These are phyloP conservation scores for Vanrija pseudolonga DNA, from an alignment of 1,284 basidiomycete species.

Conservation along the genomic window DNA sequence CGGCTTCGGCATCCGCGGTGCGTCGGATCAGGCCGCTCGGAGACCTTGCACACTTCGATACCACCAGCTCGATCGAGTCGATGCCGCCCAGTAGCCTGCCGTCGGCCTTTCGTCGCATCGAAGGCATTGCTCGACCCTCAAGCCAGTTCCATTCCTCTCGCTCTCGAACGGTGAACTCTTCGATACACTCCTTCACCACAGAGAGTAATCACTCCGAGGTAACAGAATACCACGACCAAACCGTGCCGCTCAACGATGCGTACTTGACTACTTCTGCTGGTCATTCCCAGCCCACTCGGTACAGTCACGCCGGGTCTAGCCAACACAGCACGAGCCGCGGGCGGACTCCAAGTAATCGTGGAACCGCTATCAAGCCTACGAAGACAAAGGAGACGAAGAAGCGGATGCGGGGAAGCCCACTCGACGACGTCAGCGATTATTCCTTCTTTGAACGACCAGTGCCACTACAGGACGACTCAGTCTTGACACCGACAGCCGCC, in stretches of 20 bases:
- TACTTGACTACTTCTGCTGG: too few relatives aligned
- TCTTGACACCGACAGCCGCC: too few relatives aligned
- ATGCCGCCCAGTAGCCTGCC: neutral
- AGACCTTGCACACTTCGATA: neutral
- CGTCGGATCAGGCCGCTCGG: neutral
- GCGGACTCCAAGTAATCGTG: too few relatives aligned
- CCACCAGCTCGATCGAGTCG: neutral
- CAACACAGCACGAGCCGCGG: too few relatives aligned
- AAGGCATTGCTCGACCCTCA: neutral
- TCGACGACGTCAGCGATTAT: too few relatives aligned
- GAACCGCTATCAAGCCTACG: too few relatives aligned
- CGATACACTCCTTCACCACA: neutral
- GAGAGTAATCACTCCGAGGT: neutral
- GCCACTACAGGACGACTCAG: too few relatives aligned
- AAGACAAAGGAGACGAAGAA: too few relatives aligned
- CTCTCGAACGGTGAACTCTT: neutral
- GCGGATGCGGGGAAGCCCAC: too few relatives aligned
- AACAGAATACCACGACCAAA: slow-evolving; percentile 7
- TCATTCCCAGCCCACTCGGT: too few relatives aligned
- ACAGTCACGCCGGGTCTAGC: too few relatives aligned
- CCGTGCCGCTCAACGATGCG: slow-evolving; percentile 18
- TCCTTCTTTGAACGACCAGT: too few relatives aligned
- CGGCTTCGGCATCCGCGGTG: neutral
- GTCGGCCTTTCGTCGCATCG: neutral
- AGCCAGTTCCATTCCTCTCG: neutral